These are phyloP conservation scores for Candida adriatica DNA, from an alignment of 805 yeast genomes.

Conservation along the genomic window DNA sequence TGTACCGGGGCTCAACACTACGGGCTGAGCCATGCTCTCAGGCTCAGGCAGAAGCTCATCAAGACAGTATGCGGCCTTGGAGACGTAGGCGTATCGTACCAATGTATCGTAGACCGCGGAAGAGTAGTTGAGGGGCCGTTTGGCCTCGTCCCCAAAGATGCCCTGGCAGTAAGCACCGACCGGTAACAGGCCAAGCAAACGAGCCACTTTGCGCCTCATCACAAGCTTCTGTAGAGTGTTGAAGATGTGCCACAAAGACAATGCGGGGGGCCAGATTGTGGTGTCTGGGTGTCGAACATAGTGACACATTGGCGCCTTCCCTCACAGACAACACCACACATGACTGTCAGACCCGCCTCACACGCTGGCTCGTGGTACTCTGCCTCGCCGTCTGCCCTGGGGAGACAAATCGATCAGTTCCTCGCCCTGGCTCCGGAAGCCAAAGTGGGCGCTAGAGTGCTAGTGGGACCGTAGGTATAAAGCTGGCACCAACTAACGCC, in stretches of 20 bases:
- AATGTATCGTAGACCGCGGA: conserved; percentile 12
- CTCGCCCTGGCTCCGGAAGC: conserved; percentile 31
- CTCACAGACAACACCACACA: no score
- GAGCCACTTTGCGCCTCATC: no score
- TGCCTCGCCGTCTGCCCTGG: conserved; percentile 34
- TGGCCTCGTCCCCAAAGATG: no score
- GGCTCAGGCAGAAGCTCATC: conserved; percentile 7
- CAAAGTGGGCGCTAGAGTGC: conserved; percentile 39
- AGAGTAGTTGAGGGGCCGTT: not conserved
- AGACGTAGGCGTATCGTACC: conserved; percentile 14
- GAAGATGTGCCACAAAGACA: not conserved
- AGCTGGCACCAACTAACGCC: not conserved
- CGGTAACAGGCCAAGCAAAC: no score
- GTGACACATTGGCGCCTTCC: no score
- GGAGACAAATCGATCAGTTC: conserved; percentile 42
- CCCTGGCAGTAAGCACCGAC: no score
- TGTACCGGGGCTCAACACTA: conserved; percentile 12
- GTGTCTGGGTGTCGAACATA: no score
- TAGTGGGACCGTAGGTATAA: conserved; percentile 43
- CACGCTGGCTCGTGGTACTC: conserved; percentile 94
- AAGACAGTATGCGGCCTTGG: conserved; percentile 19
- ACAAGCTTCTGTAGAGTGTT: no score
- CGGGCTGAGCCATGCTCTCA: conserved; percentile 10
- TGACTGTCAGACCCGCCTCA: conserved; percentile 30
- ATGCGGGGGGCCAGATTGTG: no score